These are phyloP conservation scores for Fistulinella staudtii DNA, from an alignment of 1,284 basidiomycete species.

Conservation along the genomic window DNA sequence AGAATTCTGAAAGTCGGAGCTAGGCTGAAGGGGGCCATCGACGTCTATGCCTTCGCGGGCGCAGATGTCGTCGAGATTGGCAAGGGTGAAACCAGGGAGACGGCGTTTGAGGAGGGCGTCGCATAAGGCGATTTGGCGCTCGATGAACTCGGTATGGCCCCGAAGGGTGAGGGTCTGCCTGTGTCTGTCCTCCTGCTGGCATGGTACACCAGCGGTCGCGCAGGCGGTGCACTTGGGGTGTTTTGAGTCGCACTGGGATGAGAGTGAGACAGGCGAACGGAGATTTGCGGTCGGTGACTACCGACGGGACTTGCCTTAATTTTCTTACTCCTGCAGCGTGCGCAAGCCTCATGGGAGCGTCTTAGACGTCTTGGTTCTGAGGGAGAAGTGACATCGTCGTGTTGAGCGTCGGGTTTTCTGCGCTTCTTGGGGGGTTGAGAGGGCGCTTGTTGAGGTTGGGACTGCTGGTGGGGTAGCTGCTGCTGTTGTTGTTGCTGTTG, in stretches of 20 bases:
- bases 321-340: slow-evolving; percentile 86
- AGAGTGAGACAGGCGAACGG: slow-evolving; percentile 40
- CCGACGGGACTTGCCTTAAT: slow-evolving; percentile 89
- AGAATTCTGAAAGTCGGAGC: slow-evolving; percentile 28
- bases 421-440: slow-evolving; percentile 50
- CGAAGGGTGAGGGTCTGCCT: slow-evolving; percentile 77
- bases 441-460: slow-evolving; percentile 34
- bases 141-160: slow-evolving; percentile 74
- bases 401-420: slow-evolving; percentile 49
- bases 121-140: slow-evolving; percentile 70
- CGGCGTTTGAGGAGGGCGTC: slow-evolving; percentile 70
- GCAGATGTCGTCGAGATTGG: slow-evolving; percentile 60
- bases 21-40: slow-evolving; percentile 25
- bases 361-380: slow-evolving; percentile 73
- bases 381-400: slow-evolving; percentile 49
- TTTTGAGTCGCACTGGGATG: slow-evolving; percentile 76
- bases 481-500: slow-evolving; percentile 37
- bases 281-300: slow-evolving; percentile 79
- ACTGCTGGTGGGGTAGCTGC: slow-evolving; percentile 30
- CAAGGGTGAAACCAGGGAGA: slow-evolving; percentile 60
- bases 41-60: slow-evolving; percentile 65
- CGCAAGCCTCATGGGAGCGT: slow-evolving; percentile 83
- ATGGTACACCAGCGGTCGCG: slow-evolving; percentile 67
- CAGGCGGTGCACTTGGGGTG: slow-evolving; percentile 80
- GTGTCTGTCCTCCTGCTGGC: slow-evolving; percentile 81